phyloP scores from a whole-genome alignment of 2,329 filamentous ascomycete species.

The Aspergillus pseudoterreus region DNA sequence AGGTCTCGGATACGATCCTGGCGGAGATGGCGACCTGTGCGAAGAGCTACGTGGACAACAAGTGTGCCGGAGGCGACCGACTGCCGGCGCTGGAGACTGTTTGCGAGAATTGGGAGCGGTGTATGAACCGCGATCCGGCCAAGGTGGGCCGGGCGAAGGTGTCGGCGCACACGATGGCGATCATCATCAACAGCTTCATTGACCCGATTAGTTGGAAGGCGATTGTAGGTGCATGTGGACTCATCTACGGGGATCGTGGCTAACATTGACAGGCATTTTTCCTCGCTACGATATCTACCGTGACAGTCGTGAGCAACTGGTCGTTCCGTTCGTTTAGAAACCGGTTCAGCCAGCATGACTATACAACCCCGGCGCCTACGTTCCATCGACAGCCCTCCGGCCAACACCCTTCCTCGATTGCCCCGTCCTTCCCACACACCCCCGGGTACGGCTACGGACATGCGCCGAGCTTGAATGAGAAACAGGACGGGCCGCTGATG shows the following conservation, averaged over 20 bases:
- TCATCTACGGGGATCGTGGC: not conserved
- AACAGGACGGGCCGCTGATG: constrained; percentile 26
- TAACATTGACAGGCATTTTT: constrained; percentile 35
- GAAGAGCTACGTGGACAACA: constrained; percentile 70
- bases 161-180: constrained; percentile 80
- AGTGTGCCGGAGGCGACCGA: constrained; percentile 63
- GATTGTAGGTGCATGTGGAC: constrained; percentile 50
- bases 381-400: constrained; percentile 20
- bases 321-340: constrained; percentile 54
- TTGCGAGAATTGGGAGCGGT: constrained; percentile 79
- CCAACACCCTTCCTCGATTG: constrained; percentile 19
- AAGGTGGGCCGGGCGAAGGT: constrained; percentile 75
- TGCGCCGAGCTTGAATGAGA: constrained; percentile 18
- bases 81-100: constrained; percentile 68
- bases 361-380: constrained; percentile 19
- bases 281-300: constrained; percentile 40
- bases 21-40: constrained; percentile 71
- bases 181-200: constrained; percentile 91
- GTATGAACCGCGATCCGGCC: constrained; percentile 80
- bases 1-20: constrained; percentile 65
- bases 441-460: constrained; percentile 22
- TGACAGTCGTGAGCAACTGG: constrained; percentile 57
- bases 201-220: constrained; percentile 85
- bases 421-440: constrained; percentile 24
- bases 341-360: constrained; percentile 29